Evolutionary conservation across 2,329 filamentous ascomycete species (phyloP), one percentile per base, ranked within the genome.

Genomic region (Laburnicola sp.): DNA sequence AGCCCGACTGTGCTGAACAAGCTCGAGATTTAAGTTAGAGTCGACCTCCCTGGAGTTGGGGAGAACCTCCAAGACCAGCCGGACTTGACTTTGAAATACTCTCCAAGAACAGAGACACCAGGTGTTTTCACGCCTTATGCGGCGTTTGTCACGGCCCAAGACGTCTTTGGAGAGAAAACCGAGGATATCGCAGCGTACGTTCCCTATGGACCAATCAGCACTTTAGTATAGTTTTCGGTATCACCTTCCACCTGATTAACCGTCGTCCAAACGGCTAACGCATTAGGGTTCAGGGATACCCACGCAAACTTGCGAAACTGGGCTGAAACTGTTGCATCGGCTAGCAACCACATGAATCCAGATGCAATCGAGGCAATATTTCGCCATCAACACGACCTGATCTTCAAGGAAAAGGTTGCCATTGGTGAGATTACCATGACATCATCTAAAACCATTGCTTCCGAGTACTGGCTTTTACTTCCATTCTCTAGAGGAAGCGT

Each of bases 41-140:
- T 67, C 8, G 52, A 60, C 22, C 45, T 66, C 2, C 60, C 62
- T 2, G 41, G 53, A 9, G 65, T 68, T 1, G 64, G 64, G 7
- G 54, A 57, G 23, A 64, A 65, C 31, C 58, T 69, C n/a, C 65
- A 68, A 49, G 65, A 68, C 46, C 60, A 64, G 30, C 50, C 57
- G n/a, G 34, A 37, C 34, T 37, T 37, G 34, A 37, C 6, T 16
- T 7, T 16, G 6, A 7, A 6, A 37, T 37, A 37, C 34, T 37
- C 34, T 37, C 34, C 34, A n/a, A 37, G n/a, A 37, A 7, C n/a
- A 6, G 34, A 6, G 34, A 37, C 34, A 37, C 34, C n/a, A 37
- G 34, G 34, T 37, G 6, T 22, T 37, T 37, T 37, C 34, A 37
- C 6, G 6, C 34, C 34, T 37, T 37, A 37, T 37, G 34, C n/a